Evolutionary conservation across 2,329 filamentous ascomycete genomes (phyloP).

Genomic region (Colletotrichum orchidophilum): DNA sequence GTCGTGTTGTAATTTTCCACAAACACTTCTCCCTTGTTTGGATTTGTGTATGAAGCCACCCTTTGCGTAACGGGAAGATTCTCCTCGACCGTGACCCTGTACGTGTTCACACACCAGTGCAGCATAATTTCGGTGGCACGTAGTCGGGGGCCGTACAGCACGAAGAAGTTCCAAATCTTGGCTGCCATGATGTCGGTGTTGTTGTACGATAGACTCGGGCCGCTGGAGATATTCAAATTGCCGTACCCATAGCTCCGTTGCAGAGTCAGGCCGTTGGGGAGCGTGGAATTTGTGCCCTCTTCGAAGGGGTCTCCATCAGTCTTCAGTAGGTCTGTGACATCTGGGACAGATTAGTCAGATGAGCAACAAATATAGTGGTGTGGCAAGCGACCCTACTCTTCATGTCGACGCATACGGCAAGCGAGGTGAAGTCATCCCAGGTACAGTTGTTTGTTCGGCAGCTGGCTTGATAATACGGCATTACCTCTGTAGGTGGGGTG

Average conservation of each 20-base stretch:
- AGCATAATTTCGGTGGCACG: constrained; percentile 2
- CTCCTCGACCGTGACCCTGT: constrained; percentile 7
- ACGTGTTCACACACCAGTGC: constrained; percentile 24
- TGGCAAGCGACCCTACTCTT: not conserved
- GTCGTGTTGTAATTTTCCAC: constrained; percentile 3
- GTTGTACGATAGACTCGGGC: not conserved
- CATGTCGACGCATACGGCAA: constrained; percentile 16
- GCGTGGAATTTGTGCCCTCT: not conserved
- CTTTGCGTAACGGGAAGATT: constrained; percentile 9
- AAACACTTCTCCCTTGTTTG: not conserved
- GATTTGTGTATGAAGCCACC: constrained; percentile 3
- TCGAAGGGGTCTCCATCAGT: not conserved
- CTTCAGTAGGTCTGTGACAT: not conserved
- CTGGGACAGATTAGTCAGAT: not conserved
- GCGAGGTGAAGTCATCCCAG: constrained; percentile 10
- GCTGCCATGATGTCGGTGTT: not conserved
- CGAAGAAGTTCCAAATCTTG: constrained; percentile 16
- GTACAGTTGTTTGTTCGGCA: constrained; percentile 18
- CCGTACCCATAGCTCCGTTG: not conserved
- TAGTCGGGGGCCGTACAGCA: not conserved
- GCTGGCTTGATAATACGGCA: constrained; percentile 6
- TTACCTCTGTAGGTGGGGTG: not conserved
- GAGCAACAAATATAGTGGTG: no score
- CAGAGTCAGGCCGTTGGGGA: constrained; percentile 2
- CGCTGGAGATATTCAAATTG: constrained; percentile 10